Evolutionary conservation across 192 early-diverging fungal species (phyloP).

Genomic region (Coemansia sp.): DNA sequence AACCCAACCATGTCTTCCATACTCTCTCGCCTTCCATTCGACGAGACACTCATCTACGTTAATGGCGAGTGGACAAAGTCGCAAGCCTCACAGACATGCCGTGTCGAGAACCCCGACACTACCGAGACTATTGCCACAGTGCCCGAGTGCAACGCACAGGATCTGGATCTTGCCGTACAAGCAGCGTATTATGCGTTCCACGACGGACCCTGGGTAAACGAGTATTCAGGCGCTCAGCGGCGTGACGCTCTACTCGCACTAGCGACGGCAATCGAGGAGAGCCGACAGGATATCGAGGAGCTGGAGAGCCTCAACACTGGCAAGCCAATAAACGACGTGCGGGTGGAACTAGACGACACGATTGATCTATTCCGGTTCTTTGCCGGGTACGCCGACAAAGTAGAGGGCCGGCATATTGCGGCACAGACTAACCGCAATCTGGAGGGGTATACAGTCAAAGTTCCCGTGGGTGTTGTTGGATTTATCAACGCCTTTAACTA

Average conservation of each 20-base stretch:
- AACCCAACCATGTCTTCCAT: not conserved
- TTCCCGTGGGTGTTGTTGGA: constrained; percentile 59
- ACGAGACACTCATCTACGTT: constrained; percentile 40
- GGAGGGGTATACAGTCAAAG: constrained; percentile 55
- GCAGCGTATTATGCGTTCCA: constrained; percentile 53
- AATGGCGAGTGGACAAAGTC: constrained; percentile 40
- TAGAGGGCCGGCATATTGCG: constrained; percentile 52
- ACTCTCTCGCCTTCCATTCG: constrained; percentile 43
- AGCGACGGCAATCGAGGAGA: constrained; percentile 47
- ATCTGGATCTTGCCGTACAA: constrained; percentile 50
- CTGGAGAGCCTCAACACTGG: constrained; percentile 61
- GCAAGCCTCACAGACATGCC: constrained; percentile 14
- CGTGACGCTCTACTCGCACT: constrained; percentile 57
- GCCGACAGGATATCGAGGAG: constrained; percentile 42
- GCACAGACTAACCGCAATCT: constrained; percentile 35
- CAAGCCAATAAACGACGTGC: constrained; percentile 59
- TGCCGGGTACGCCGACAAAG: constrained; percentile 58
- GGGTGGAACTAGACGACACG: constrained; percentile 57
- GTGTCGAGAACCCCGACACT: constrained; percentile 51
- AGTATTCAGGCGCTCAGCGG: constrained; percentile 57
- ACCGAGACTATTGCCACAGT: constrained; percentile 43
- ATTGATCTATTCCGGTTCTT: constrained; percentile 56
- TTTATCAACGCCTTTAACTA: constrained; percentile 69
- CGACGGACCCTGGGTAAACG: constrained; percentile 52
- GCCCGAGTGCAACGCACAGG: constrained; percentile 39